Conservation (phyloP, 257 asterid species). For the Salvia splendens region DNA sequence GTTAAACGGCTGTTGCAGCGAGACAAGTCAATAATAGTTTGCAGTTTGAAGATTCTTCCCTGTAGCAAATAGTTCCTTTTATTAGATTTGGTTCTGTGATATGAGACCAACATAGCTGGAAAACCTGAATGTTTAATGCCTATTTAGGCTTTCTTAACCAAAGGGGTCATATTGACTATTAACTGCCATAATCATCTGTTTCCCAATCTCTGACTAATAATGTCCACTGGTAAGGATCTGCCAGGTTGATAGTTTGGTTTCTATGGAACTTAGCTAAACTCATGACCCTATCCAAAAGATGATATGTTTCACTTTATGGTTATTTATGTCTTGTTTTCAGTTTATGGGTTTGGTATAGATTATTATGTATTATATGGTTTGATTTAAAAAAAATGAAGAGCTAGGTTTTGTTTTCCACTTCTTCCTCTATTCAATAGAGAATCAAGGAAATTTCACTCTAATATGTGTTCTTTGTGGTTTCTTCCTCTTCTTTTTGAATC, state of each 20-base stretch:
- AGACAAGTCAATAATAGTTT: neutral
- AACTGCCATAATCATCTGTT: neutral
- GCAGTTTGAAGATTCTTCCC: neutral
- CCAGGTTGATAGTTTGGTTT: conserved; percentile 1
- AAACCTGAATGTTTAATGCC: neutral
- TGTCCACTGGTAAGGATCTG: neutral
- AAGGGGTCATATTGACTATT: neutral
- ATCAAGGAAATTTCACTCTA: too few species aligned
- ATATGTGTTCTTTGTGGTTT: too few species aligned
- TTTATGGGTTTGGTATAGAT: too few species aligned
- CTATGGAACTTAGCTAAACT: neutral
- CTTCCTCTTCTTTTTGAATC: too few species aligned
- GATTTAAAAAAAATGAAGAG: too few species aligned
- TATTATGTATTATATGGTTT: too few species aligned
- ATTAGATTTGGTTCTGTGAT: conserved; percentile 1
- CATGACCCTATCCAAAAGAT: neutral
- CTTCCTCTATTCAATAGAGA: too few species aligned
- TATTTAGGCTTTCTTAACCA: neutral
- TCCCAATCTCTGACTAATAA: neutral
- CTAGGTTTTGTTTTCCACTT: too few species aligned
- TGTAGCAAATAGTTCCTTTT: neutral
- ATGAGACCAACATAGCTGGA: neutral
- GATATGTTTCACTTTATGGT: neutral
- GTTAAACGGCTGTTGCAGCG: too few species aligned
- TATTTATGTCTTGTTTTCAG: too few species aligned